phyloP scores from a whole-genome alignment of 2,329 filamentous ascomycete species.

The Colletotrichum musicola region DNA sequence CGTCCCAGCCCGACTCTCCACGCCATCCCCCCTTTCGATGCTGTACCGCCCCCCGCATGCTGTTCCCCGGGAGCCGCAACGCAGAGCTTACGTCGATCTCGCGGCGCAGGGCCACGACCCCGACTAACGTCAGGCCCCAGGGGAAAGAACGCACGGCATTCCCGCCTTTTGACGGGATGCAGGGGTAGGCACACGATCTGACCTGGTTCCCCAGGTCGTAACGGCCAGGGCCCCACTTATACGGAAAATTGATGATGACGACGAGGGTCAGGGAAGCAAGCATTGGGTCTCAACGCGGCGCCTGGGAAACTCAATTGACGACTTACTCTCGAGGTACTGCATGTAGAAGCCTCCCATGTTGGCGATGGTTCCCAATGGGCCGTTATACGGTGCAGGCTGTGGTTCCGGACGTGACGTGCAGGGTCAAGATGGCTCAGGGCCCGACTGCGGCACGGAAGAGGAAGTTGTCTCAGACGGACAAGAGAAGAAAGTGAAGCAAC shows the following conservation, averaged over 20 bases:
- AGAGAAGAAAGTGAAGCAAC: slow-evolving; percentile 35
- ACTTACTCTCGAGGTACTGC: slow-evolving; percentile 83
- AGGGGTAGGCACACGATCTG: slow-evolving; percentile 45
- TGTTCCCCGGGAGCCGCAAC: slow-evolving; percentile 30
- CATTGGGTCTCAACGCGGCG: slow-evolving; percentile 33
- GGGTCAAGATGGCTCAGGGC: slow-evolving; percentile 9
- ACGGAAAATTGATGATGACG: slow-evolving; percentile 17
- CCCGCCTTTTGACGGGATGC: slow-evolving; percentile 47
- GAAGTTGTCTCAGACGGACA: slow-evolving; percentile 29
- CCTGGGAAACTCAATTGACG: slow-evolving; percentile 42
- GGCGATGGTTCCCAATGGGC: slow-evolving; percentile 46
- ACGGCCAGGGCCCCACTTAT: slow-evolving; percentile 35
- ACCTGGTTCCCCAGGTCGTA: slow-evolving; percentile 32
- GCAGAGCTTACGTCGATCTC: slow-evolving; percentile 19
- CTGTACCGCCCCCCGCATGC: neutral
- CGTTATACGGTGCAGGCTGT: slow-evolving; percentile 11
- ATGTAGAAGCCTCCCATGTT: slow-evolving; percentile 77
- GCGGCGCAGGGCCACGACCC: slow-evolving; percentile 11
- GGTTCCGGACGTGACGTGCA: slow-evolving; percentile 29
- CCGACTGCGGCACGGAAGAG: neutral
- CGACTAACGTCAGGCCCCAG: slow-evolving; percentile 30
- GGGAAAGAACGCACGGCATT: slow-evolving; percentile 39
- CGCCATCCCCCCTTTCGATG: neutral
- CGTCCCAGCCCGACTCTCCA: slow-evolving; percentile 50
- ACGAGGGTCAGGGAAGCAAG: slow-evolving; percentile 36